Conservation (phyloP, 768 basidiomycete genomes). For the Lentinula boryana region DNA sequence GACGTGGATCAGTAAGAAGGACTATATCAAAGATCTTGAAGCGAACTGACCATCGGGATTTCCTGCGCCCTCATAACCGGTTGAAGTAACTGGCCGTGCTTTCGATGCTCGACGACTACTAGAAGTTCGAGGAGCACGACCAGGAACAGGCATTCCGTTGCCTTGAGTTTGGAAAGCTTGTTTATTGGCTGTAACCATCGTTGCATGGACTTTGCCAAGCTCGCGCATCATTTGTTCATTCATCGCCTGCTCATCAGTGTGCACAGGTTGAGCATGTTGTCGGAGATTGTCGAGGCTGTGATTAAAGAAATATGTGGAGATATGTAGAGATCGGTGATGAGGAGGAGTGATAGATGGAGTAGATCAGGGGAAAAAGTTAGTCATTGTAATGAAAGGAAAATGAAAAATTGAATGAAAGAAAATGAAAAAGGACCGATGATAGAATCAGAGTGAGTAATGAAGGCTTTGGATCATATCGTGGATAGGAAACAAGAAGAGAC, state of each 20-base stretch:
- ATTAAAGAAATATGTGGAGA: background rate
- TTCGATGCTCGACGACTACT: constrained; percentile 24
- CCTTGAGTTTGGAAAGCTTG: constrained; percentile 11
- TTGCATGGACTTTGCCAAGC: constrained; percentile 75
- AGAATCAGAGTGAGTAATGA: too few species aligned
- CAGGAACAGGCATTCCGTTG: background rate
- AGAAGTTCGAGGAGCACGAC: background rate
- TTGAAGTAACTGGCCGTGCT: constrained; percentile 63
- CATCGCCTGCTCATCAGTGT: constrained; percentile 86
- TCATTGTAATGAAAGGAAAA: background rate
- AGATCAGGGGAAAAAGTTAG: background rate
- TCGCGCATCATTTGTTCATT: constrained; percentile 92
- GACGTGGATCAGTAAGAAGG: background rate
- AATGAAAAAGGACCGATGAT: constrained; percentile 39
- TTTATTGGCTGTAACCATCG: constrained; percentile 61
- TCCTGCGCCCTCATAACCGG: constrained; percentile 56
- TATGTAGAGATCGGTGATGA: background rate
- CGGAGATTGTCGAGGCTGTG: constrained; percentile 90
- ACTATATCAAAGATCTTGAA: background rate
- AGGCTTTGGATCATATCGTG: too few species aligned
- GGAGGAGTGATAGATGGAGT: background rate
- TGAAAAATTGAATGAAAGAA: constrained; percentile 18
- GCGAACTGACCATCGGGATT: background rate
- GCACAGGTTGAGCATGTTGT: constrained; percentile 95
- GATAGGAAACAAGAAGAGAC: too few species aligned